Conservation (phyloP, 768 basidiomycete genomes). For the Erythrobasidium yunnanense region DNA sequence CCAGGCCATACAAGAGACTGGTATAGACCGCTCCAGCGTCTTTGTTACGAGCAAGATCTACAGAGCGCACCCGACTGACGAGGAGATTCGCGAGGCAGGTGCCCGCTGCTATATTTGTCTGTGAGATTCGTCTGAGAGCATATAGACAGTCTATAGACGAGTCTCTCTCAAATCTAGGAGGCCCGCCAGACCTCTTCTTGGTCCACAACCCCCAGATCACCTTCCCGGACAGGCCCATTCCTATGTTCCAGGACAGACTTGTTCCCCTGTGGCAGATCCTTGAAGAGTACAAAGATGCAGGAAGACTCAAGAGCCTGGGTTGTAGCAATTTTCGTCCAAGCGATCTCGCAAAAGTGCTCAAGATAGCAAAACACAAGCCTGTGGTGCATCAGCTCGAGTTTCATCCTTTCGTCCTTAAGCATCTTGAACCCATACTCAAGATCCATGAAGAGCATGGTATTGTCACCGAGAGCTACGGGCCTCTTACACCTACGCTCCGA, state of each 20-base stretch:
- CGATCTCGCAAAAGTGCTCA: slow-evolving; percentile 38
- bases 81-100: not conserved
- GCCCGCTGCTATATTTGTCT: no score
- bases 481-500: slow-evolving; percentile 38
- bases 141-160: no score
- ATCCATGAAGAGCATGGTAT: slow-evolving; percentile 39
- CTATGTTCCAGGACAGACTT: slow-evolving; percentile 32
- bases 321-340: slow-evolving; percentile 41
- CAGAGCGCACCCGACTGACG: not conserved
- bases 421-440: slow-evolving; percentile 38
- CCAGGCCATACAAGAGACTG: slow-evolving; percentile 28
- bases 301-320: slow-evolving; percentile 38
- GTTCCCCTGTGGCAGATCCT: slow-evolving; percentile 34
- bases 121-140: no score
- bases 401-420: slow-evolving; percentile 40
- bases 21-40: slow-evolving; percentile 30
- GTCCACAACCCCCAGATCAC: slow-evolving; percentile 37
- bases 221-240: no score
- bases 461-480: slow-evolving; percentile 38
- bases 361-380: slow-evolving; percentile 39
- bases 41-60: slow-evolving; percentile 36
- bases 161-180: no score
- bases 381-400: slow-evolving; percentile 41
- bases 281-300: slow-evolving; percentile 37
- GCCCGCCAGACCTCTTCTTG: slow-evolving; percentile 39